phyloP scores from a whole-genome alignment of 208 protist genomes.

The Leishmania guyanensis region DNA sequence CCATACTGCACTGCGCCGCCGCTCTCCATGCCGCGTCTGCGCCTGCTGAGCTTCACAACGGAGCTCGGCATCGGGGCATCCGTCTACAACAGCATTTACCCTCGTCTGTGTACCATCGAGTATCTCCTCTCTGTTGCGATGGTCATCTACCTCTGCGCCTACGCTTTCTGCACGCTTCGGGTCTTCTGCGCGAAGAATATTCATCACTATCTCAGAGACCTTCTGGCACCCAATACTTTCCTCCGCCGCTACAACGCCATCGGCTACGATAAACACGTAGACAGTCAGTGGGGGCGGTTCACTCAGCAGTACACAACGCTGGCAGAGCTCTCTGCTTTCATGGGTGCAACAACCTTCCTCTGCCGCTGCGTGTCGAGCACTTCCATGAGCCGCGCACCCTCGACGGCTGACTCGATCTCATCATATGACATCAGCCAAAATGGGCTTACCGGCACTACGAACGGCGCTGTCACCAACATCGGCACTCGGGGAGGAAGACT shows the following conservation, averaged over 20 bases:
- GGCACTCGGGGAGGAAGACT: too few relatives aligned
- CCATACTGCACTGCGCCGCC: background rate
- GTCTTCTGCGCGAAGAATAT: conserved; percentile 3
- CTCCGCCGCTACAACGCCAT: conserved; percentile 12
- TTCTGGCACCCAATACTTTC: background rate
- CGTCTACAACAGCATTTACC: background rate
- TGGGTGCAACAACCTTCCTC: background rate
- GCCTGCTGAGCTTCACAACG: conserved; percentile 9
- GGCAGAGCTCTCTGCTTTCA: background rate
- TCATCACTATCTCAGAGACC: background rate
- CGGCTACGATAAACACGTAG: conserved; percentile 23
- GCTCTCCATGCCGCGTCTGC: background rate
- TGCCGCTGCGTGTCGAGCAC: background rate
- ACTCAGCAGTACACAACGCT: background rate
- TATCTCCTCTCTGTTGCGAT: conserved; percentile 2
- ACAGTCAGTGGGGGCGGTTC: conserved; percentile 33
- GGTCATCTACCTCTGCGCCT: background rate
- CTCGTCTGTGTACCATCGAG: conserved; percentile 9
- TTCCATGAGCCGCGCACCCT: too few relatives aligned
- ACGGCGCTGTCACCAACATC: too few relatives aligned
- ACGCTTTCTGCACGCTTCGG: background rate
- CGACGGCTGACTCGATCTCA: too few relatives aligned
- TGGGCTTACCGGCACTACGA: too few relatives aligned
- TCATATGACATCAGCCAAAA: too few relatives aligned
- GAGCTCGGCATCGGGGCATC: conserved; percentile 4